phyloP scores from a whole-genome alignment of 768 basidiomycete species.

The Russula sp. region DNA sequence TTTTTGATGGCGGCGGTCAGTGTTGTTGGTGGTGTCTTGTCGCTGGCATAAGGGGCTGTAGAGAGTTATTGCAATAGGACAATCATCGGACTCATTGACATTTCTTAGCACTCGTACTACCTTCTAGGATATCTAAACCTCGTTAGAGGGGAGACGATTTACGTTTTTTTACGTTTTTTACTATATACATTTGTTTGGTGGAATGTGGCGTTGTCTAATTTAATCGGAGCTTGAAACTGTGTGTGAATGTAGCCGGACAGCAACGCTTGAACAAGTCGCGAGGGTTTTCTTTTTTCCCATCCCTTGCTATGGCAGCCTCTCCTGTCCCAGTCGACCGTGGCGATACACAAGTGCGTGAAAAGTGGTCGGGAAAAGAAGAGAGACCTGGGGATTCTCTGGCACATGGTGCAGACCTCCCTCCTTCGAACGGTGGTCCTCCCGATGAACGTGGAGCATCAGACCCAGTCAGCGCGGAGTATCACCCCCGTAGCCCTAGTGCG shows the following conservation, averaged over 20 bases:
- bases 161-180: neutral
- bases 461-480: conserved; percentile 27
- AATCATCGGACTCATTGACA: conserved; percentile 9
- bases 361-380: conserved; percentile 31
- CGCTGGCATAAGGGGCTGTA: conserved; percentile 37
- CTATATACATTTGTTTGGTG: conserved; percentile 6
- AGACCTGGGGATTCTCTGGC: conserved; percentile 29
- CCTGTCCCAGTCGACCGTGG: conserved; percentile 29
- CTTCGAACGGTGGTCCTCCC: conserved; percentile 28
- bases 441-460: conserved; percentile 30
- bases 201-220: conserved; percentile 28
- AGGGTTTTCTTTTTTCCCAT: conserved; percentile 19
- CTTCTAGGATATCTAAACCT: neutral
- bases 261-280: conserved; percentile 3
- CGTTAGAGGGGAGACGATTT: neutral
- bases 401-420: conserved; percentile 29
- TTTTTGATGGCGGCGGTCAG: conserved; percentile 38
- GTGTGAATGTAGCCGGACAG: conserved; percentile 10
- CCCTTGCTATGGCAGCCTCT: conserved; percentile 32
- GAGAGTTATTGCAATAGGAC: conserved; percentile 1
- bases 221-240: conserved; percentile 32
- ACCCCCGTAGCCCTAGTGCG: conserved; percentile 28
- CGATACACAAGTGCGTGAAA: conserved; percentile 29
- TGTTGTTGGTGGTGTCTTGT: conserved; percentile 46
- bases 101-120: conserved; percentile 10